Conservation (phyloP, 2,329 filamentous ascomycete genomes). For the Ophioceras dolichostomum region DNA sequence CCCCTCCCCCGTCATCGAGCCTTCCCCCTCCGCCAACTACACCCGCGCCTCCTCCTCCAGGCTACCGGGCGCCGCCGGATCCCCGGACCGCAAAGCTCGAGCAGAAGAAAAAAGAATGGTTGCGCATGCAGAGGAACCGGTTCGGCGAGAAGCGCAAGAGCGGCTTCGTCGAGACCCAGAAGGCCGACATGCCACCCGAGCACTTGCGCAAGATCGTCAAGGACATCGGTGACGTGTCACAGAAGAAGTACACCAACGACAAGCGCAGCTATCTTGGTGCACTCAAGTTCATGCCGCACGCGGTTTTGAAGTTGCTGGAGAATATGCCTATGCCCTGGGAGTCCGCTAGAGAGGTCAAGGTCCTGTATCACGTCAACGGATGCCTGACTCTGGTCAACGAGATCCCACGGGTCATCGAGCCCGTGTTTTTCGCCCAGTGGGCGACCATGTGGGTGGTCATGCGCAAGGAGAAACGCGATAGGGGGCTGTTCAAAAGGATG, state of each 20-base stretch:
- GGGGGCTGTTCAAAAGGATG: slow-evolving; percentile 96
- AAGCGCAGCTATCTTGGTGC: slow-evolving; percentile 96
- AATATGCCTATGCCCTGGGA: slow-evolving; percentile 99
- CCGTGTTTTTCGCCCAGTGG: slow-evolving; percentile 97
- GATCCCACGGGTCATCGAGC: slow-evolving; percentile 90
- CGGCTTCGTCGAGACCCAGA: slow-evolving; percentile 94
- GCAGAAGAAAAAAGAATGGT: slow-evolving; percentile 99
- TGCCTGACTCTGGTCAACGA: slow-evolving; percentile 96
- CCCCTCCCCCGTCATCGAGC: slow-evolving; percentile 23
- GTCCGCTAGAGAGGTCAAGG: slow-evolving; percentile 89
- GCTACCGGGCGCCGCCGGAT: slow-evolving; percentile 69
- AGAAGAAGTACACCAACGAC: slow-evolving; percentile 98
- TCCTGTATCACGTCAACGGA: slow-evolving; percentile 95
- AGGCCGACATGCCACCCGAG: slow-evolving; percentile 96
- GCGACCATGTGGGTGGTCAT: slow-evolving; percentile 99
- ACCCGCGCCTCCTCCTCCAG: slow-evolving; percentile 68
- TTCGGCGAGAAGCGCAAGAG: slow-evolving; percentile 96
- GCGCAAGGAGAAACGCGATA: slow-evolving; percentile 94
- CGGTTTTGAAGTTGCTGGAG: slow-evolving; percentile 90
- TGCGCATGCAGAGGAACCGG: slow-evolving; percentile 77
- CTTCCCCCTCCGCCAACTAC: slow-evolving; percentile 43
- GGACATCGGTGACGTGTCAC: slow-evolving; percentile 97
- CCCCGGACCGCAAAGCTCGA: slow-evolving; percentile 87
- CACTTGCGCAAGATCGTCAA: slow-evolving; percentile 96
- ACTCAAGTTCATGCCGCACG: slow-evolving; percentile 98